Evolutionary conservation across 495 filamentous ascomycete species (phyloP).

Genomic region (Tirmania nivea): DNA sequence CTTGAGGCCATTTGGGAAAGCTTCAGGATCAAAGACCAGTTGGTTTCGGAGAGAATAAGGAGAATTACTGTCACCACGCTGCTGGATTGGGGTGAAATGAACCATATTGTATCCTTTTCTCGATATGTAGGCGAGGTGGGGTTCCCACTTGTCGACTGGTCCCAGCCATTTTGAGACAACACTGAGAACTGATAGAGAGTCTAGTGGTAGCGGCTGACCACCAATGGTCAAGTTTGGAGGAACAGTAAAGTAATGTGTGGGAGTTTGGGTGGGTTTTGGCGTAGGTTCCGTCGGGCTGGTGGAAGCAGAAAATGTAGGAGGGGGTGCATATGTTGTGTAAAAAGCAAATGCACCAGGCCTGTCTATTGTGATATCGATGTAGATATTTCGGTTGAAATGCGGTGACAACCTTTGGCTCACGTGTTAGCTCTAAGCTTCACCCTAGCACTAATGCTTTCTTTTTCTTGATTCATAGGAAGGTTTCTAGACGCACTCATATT

Average conservation of each 20-base stretch:
- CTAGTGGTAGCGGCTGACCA: constrained; percentile 46
- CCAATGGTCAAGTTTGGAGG: constrained; percentile 58
- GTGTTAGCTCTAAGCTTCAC: constrained; percentile 1
- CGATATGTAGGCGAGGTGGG: constrained; percentile 65
- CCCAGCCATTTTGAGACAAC: constrained; percentile 96
- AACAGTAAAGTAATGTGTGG: constrained; percentile 78
- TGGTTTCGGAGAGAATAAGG: constrained; percentile 95
- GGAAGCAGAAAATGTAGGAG: constrained; percentile 51
- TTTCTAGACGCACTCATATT: constrained; percentile 51
- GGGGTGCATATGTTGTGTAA: constrained; percentile 77
- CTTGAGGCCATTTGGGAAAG: constrained; percentile 70
- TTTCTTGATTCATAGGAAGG: neutral
- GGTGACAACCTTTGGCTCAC: constrained; percentile 44
- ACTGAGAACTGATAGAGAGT: constrained; percentile 81
- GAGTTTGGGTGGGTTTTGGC: constrained; percentile 41
- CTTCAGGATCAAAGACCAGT: constrained; percentile 55
- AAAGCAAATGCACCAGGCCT: constrained; percentile 83
- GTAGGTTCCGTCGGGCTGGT: constrained; percentile 21
- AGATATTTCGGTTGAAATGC: constrained; percentile 75
- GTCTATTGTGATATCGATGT: constrained; percentile 69
- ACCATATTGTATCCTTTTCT: constrained; percentile 94
- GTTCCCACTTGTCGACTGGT: constrained; percentile 60
- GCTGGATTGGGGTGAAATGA: constrained; percentile 87
- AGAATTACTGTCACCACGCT: constrained; percentile 75
- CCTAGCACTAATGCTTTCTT: neutral